These are phyloP conservation scores for Colletotrichum aenigma DNA, from an alignment of 2,329 filamentous ascomycete species.

Conservation along the genomic window DNA sequence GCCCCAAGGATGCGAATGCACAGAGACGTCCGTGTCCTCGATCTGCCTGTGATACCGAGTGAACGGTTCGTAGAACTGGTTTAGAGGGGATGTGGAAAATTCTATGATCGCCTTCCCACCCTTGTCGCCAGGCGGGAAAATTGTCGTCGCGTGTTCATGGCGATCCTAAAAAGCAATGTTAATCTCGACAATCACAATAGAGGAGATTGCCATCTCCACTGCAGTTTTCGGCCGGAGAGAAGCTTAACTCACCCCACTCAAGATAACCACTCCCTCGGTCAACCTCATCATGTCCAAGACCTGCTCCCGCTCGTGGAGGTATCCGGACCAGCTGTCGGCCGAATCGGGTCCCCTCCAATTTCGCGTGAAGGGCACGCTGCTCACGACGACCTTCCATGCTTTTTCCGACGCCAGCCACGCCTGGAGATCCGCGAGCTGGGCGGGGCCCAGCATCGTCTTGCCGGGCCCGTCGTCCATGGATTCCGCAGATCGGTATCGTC, in stretches of 20 bases:
- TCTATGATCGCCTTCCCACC: constrained; percentile 58
- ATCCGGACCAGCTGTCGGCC: constrained; percentile 72
- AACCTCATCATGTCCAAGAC: constrained; percentile 71
- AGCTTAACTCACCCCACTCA: constrained; percentile 56
- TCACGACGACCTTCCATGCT: constrained; percentile 69
- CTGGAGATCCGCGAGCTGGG: constrained; percentile 64
- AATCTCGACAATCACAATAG: constrained; percentile 6
- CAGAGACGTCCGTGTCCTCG: constrained; percentile 34
- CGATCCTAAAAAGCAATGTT: constrained; percentile 40
- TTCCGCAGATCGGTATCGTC: constrained; percentile 55
- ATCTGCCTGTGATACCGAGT: constrained; percentile 63
- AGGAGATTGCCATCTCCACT: background rate
- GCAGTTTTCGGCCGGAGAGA: background rate
- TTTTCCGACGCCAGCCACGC: constrained; percentile 49
- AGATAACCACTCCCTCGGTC: constrained; percentile 64
- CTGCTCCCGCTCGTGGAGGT: constrained; percentile 62
- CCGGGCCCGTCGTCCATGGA: constrained; percentile 40
- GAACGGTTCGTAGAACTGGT: constrained; percentile 72
- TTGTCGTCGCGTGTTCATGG: constrained; percentile 71
- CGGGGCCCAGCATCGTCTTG: constrained; percentile 63
- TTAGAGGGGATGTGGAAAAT: constrained; percentile 68
- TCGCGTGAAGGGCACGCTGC: constrained; percentile 71
- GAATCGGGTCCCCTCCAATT: constrained; percentile 65
- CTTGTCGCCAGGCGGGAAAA: constrained; percentile 36
- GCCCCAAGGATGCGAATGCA: constrained; percentile 9